phyloP scores from a whole-genome alignment of 768 basidiomycete genomes.

The Cyathus striatus region DNA sequence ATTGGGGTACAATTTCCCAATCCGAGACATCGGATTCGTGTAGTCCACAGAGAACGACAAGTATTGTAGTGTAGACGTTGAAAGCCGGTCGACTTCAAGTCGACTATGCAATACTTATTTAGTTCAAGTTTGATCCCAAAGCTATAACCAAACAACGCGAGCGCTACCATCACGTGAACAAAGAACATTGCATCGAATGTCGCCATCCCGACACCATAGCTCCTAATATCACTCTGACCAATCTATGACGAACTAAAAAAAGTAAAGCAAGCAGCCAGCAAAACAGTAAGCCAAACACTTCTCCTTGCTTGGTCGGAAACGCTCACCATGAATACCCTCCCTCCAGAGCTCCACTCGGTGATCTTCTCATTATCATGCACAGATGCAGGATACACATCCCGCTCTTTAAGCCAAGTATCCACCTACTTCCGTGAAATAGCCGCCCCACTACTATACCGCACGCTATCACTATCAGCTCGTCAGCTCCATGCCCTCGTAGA shows the following conservation, averaged over 20 bases:
- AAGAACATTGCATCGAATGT: too few relatives aligned
- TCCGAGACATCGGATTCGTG: too few relatives aligned
- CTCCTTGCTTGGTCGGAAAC: neutral
- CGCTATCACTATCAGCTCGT: conserved; percentile 25
- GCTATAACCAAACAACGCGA: too few relatives aligned
- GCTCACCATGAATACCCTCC: conserved; percentile 26
- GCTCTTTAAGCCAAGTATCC: conserved; percentile 32
- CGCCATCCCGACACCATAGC: conserved; percentile 22
- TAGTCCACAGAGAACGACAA: too few relatives aligned
- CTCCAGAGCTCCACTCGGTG: conserved; percentile 39
- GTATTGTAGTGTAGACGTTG: too few relatives aligned
- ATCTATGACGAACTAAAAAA: neutral
- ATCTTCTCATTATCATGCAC: conserved; percentile 37
- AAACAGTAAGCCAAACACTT: neutral
- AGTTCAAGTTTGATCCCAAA: too few relatives aligned
- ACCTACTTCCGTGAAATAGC: conserved; percentile 33
- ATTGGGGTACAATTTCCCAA: too few relatives aligned
- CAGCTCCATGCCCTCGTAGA: conserved; percentile 21
- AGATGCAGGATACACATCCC: conserved; percentile 31
- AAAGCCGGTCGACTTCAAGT: too few relatives aligned
- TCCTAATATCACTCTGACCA: neutral
- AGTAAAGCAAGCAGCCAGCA: neutral
- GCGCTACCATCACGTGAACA: too few relatives aligned
- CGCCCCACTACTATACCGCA: conserved; percentile 33
- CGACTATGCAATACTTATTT: too few relatives aligned